Evolutionary conservation across 352 stramenopile genomes (phyloP), one percentile per base, ranked within the genome.

Genomic region (Pythium oligandrum): DNA sequence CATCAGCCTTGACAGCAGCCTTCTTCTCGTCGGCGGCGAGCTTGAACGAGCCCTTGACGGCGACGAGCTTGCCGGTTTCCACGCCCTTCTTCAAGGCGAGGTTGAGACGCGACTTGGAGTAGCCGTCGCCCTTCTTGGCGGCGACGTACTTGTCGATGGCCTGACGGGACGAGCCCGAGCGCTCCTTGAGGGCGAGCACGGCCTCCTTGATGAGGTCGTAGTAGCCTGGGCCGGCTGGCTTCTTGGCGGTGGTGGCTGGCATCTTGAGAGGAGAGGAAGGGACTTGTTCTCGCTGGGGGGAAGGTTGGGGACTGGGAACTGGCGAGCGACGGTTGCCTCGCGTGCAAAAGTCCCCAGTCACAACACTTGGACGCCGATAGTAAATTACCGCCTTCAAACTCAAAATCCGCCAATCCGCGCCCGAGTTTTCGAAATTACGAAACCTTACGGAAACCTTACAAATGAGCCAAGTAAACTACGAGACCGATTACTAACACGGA

Each of bases 31-130:
- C 86, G 26, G 90, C 65, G 3, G 87, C 88, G 11, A 98, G 75
- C 73, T 98, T 98, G 87, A 96, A 98, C 40, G 89, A 97, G 49
- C 79, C 82, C 77, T 98, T 98, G 12, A 97, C 80, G 43, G 95
- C 73, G 26, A 98, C 75, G 3, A 98, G 78, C 65, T 93, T 93
- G 57, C 90, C 91, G 7, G 70, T 66, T 54, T 92, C 79, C 11
- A 98, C 89, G 38, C 81, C 90, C 47, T 81, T 82, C 80, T 97
- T 97, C 10, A 98, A 70, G 32, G 90, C 88, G 26, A 95, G 86
- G 71, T 93, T 95, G 42, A 96, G 66, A 26, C 82, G 79, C 42
- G 83, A 84, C 57, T 88, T 88, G 48, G 72, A 77, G 71, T 91
- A 93, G 44, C 68, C 78, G 17, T 68, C 66, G 44, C 80, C 83